Base-by-base conservation (phyloP, 768 basidiomycete genomes). In the Imleria badia region DNA sequence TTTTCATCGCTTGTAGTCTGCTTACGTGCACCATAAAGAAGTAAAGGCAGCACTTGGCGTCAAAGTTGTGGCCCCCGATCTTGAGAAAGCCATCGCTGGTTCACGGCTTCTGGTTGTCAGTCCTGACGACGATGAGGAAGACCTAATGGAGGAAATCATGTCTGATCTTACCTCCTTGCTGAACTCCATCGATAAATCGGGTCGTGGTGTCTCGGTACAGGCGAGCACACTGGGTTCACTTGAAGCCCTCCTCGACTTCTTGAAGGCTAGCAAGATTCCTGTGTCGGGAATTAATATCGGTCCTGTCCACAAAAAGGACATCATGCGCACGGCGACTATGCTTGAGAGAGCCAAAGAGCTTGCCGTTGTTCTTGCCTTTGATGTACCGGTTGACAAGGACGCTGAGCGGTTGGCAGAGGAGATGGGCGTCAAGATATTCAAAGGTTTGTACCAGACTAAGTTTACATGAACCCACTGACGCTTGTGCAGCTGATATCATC, bases 261-360 rank as follows among this genome's bases (percentile, higher is more conserved):
- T 99, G 68, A 90, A 91, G 73, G 75, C 76, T 50, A 94, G 90
- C 81, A 96, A 98, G 76, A 98, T 98, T 59, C 96, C 97, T 2
- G 96, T 99, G 3, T 92, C 91, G 11, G 92, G 91, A 17, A 96
- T 98, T 74, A 96, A 96, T 72, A 97, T 99, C 56, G 97, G 97
- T 12, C 95, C 96, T 9, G 91, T 99, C 15, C 89, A 94, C 77
- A 95, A 94, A 77, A 92, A 85, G 70, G 94, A 98, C 66, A 79
- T 99, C 56, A 95, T 94, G 86, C 88, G 93, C 47, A 77, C 89
- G 39, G 87, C 89, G 34, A 89, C 88, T 5, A 98, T 98, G 95
- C 73, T 98, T 66, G 96, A 98, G 75, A 92, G 87, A 69, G 94
- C 94, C 12, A 94, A 92, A 68, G 96, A 98, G 66, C 82, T 95